phyloP scores from a whole-genome alignment of 441 rosid genomes.

The Croton setiger region DNA sequence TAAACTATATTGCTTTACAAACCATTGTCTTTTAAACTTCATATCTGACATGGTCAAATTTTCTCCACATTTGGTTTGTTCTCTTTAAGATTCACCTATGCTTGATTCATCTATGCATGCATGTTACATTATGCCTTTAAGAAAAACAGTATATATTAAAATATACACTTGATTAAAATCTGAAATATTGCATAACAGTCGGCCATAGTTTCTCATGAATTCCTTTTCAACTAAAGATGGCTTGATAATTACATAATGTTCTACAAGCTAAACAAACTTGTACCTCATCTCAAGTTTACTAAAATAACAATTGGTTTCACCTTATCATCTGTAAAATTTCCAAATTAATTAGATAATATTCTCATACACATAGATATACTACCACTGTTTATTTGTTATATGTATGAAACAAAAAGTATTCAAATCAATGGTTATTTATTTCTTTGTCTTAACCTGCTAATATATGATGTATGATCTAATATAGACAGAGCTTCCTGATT shows the following conservation, averaged over 20 bases:
- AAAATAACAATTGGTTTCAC: background rate
- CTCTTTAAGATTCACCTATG: background rate
- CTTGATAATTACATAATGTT: background rate
- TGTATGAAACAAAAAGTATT: background rate
- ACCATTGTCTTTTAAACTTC: background rate
- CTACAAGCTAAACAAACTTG: slow-evolving; percentile 3
- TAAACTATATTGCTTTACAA: background rate
- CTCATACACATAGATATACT: background rate
- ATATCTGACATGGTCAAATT: background rate
- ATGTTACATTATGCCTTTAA: background rate
- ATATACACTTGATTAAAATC: background rate
- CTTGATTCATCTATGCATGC: background rate
- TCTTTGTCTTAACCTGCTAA: background rate
- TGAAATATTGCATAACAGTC: background rate
- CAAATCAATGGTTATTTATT: too few relatives aligned
- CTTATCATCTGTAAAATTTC: background rate
- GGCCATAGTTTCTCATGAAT: background rate
- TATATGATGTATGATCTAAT: background rate
- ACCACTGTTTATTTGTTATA: background rate
- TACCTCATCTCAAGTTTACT: background rate
- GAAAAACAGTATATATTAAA: background rate
- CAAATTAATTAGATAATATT: background rate
- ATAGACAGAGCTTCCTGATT: background rate
- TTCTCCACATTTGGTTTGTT: background rate
- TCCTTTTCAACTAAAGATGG: background rate